Evolutionary conservation across 2,329 filamentous ascomycete genomes (phyloP).

Genomic region (Ascochyta lentis): DNA sequence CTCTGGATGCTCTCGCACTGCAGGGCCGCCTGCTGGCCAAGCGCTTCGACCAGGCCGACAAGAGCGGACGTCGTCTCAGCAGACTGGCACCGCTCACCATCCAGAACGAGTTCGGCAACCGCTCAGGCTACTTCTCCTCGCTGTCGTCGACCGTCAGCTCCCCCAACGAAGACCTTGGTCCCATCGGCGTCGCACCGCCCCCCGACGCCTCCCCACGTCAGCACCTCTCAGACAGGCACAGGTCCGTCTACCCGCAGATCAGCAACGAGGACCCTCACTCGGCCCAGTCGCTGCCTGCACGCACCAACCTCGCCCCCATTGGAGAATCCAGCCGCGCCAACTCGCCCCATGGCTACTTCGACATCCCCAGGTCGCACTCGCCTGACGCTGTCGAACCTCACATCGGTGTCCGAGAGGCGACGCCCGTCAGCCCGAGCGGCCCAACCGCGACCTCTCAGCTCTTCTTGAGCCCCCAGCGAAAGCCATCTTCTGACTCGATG

Average conservation of each 20-base stretch:
- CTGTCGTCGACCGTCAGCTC: constrained; percentile 65
- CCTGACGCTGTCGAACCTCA: constrained; percentile 54
- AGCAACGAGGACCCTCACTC: constrained; percentile 38
- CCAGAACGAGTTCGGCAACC: constrained; percentile 78
- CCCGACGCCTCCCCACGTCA: constrained; percentile 39
- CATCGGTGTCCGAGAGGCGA: constrained; percentile 52
- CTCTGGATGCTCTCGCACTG: constrained; percentile 91
- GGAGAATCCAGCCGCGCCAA: constrained; percentile 39
- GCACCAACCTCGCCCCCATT: constrained; percentile 44
- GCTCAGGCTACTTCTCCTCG: constrained; percentile 82
- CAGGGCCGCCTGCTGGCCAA: constrained; percentile 87
- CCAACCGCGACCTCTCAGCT: constrained; percentile 42
- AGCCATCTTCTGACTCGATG: constrained; percentile 49
- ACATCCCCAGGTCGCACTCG: constrained; percentile 53
- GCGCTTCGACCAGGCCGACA: constrained; percentile 78
- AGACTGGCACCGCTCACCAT: constrained; percentile 83
- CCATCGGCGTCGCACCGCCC: constrained; percentile 28
- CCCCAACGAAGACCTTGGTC: constrained; percentile 56
- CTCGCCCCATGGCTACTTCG: constrained; percentile 53
- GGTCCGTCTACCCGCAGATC: constrained; percentile 47
- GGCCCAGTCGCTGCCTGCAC: constrained; percentile 37
- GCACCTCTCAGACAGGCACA: constrained; percentile 42
- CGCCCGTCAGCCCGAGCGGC: constrained; percentile 48
- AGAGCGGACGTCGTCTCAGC: constrained; percentile 79
- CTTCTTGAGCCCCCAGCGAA: constrained; percentile 47